A percentile compares a stretch with the other conserved stretches of the same genome.
These are phyloP conservation scores for Fusarium tupiense DNA, from an alignment of 2,329 filamentous ascomycete genomes.

Conservation along the genomic window DNA sequence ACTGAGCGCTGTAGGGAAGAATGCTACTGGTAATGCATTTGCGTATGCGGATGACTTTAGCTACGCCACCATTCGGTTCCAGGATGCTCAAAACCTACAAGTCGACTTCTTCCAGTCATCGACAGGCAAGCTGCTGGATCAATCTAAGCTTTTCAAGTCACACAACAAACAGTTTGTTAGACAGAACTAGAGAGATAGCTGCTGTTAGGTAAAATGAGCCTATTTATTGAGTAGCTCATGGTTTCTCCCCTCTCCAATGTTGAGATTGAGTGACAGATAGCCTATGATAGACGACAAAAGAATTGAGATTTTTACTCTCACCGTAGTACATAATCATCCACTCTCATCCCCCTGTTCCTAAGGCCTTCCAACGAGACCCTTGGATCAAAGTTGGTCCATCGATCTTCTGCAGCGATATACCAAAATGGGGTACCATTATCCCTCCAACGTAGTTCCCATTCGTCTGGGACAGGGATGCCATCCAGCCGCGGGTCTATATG, in stretches of 20 bases:
- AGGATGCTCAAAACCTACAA: slow-evolving; percentile 5
- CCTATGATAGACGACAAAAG: accelerated
- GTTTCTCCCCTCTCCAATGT: too few species aligned
- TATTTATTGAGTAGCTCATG: too few species aligned
- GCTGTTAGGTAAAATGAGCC: accelerated
- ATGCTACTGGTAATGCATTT: background rate
- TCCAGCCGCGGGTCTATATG: background rate
- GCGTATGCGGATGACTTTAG: slow-evolving; percentile 27
- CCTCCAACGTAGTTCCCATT: background rate
- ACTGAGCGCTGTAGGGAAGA: slow-evolving; percentile 2
- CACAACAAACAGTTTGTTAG: slow-evolving; percentile 7
- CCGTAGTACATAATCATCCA: background rate
- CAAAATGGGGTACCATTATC: background rate
- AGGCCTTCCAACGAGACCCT: background rate
- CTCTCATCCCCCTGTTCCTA: background rate
- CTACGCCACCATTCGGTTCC: slow-evolving; percentile 17
- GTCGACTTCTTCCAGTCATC: slow-evolving; percentile 14
- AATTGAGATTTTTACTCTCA: background rate
- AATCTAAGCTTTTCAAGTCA: slow-evolving; percentile 15
- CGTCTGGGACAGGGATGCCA: background rate
- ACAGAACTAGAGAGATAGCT: background rate
- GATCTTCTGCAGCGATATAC: background rate
- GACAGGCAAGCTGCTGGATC: slow-evolving; percentile 2
- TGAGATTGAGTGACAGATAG: background rate
- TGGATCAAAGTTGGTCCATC: background rate